A percentile compares a stretch with the other conserved stretches of the same genome.
These are phyloP conservation scores for Trichoderma orchidacearum DNA, from an alignment of 495 filamentous ascomycete genomes.

Conservation along the genomic window DNA sequence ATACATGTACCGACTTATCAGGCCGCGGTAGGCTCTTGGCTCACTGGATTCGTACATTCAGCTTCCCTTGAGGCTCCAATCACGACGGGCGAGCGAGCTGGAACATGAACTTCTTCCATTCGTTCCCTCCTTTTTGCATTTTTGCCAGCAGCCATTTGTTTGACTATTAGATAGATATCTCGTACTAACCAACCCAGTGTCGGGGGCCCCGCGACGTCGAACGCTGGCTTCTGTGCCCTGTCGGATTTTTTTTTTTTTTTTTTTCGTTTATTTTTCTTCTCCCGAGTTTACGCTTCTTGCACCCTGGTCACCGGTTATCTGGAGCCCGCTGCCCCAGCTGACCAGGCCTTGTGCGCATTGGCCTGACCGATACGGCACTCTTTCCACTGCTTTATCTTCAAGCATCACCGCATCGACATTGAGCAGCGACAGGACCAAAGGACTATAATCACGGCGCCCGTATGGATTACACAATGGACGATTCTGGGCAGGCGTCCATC, in stretches of 20 bases:
- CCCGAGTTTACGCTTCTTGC: not conserved
- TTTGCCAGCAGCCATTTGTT: not conserved
- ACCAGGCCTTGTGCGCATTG: not conserved
- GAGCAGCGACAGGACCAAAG: not conserved
- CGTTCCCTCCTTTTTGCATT: not conserved
- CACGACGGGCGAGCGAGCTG: too few relatives aligned
- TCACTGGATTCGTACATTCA: not conserved
- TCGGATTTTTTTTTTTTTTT: not conserved
- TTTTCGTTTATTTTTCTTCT: not conserved
- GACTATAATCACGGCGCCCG: too few relatives aligned
- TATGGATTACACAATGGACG: not conserved
- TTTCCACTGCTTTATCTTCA: not conserved
- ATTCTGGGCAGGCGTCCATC: conserved; percentile 17
- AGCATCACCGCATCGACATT: not conserved
- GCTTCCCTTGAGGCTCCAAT: not conserved
- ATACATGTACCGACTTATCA: too few relatives aligned
- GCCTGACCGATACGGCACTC: not conserved
- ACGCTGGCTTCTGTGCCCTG: too few relatives aligned
- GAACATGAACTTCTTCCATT: not conserved
- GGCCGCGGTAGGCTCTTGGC: too few relatives aligned
- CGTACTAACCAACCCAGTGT: not conserved
- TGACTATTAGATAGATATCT: not conserved
- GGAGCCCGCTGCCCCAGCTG: not conserved
- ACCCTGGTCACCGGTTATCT: not conserved
- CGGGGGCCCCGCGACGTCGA: too few relatives aligned